Conservation (phyloP, 73 alveolate genomes). For the Paraurostyla sp. region DNA sequence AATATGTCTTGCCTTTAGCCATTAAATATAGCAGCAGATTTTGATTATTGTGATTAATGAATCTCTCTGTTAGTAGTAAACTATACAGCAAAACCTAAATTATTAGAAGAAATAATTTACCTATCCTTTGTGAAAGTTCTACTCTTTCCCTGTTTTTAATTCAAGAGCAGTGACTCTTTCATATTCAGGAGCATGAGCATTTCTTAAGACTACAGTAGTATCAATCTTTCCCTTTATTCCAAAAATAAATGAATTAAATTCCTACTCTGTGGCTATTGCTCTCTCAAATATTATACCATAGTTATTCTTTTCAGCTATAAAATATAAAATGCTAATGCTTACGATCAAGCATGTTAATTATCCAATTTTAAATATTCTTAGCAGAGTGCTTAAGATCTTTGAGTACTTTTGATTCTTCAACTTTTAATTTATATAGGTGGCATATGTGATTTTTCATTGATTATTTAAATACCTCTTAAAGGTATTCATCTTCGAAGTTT, state of each 20-base stretch:
- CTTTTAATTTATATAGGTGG: slow-evolving; percentile 1
- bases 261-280: slow-evolving; percentile 58
- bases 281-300: not conserved
- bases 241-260: slow-evolving; percentile 48
- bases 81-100: slow-evolving; percentile 49
- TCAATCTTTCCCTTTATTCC: slow-evolving; percentile 73
- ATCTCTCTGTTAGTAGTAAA: slow-evolving; percentile 62
- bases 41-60: not conserved
- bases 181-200: not conserved
- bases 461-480: not conserved
- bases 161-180: slow-evolving; percentile 50
- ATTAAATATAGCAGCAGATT: slow-evolving; percentile 62
- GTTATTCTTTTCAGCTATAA: slow-evolving; percentile 20
- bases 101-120: not conserved
- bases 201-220: slow-evolving; percentile 22
- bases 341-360: slow-evolving; percentile 35
- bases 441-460: slow-evolving; percentile 10
- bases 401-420: not conserved
- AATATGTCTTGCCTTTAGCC: slow-evolving; percentile 60
- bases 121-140: slow-evolving; percentile 46
- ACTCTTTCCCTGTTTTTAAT: slow-evolving; percentile 63
- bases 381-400: slow-evolving; percentile 11
- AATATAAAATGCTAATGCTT: not conserved
- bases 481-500: not conserved
- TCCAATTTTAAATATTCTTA: slow-evolving; percentile 20